Conservation (phyloP, 352 stramenopile genomes). For the Pythium pyrilobum region DNA sequence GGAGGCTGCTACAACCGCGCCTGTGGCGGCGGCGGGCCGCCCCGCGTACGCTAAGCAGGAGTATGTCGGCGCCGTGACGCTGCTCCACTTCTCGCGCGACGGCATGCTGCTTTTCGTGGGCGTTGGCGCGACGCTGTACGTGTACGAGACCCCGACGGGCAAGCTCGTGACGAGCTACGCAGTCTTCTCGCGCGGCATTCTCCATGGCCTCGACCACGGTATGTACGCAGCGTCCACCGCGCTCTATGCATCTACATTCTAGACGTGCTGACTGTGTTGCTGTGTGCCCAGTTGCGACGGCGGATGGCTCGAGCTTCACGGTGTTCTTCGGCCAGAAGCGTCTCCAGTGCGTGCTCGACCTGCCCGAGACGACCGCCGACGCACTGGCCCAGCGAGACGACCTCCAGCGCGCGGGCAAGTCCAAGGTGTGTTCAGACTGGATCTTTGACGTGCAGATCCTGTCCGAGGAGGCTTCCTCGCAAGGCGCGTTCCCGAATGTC, state of each 20-base stretch:
- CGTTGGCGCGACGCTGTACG: slow-evolving; percentile 53
- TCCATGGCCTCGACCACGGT: slow-evolving; percentile 70
- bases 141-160: slow-evolving; percentile 51
- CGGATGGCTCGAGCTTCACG: slow-evolving; percentile 14
- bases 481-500: slow-evolving; percentile 24
- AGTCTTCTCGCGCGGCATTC: slow-evolving; percentile 56
- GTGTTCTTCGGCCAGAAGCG: slow-evolving; percentile 84
- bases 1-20: neutral
- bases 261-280: neutral
- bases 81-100: slow-evolving; percentile 66
- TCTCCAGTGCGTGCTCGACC: slow-evolving; percentile 41
- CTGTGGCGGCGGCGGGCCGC: neutral
- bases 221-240: neutral
- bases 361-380: slow-evolving; percentile 37
- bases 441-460: slow-evolving; percentile 78
- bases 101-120: slow-evolving; percentile 71
- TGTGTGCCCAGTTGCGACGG: neutral
- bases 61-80: slow-evolving; percentile 80
- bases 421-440: slow-evolving; percentile 77
- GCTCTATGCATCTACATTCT: neutral
- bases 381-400: slow-evolving; percentile 3
- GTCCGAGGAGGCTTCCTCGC: slow-evolving; percentile 11
- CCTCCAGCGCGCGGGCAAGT: slow-evolving; percentile 32
- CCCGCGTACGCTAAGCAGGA: slow-evolving; percentile 46
- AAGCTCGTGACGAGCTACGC: slow-evolving; percentile 36